A percentile compares a stretch with the other conserved stretches of the same genome.
Evolutionary conservation across 2,329 filamentous ascomycete species (phyloP).

Genomic region (Polytolypa hystricis): DNA sequence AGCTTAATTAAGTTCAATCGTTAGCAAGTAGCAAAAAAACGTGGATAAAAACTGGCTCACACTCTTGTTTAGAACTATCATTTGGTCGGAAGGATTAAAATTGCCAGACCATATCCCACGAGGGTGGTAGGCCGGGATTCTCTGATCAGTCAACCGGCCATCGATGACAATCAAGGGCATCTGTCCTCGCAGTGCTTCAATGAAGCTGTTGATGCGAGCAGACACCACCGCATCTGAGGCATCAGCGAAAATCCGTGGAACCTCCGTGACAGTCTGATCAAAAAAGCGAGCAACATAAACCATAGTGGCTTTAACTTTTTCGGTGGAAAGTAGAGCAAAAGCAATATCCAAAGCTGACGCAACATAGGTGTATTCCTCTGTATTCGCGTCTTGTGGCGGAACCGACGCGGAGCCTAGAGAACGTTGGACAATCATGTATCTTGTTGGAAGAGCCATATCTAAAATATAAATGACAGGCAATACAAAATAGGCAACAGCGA

Average conservation of each 20-base stretch:
- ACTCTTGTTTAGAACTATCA: not conserved
- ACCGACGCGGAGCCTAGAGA: not conserved
- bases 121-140: not conserved
- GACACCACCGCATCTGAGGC: not conserved
- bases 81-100: not conserved
- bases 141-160: not conserved
- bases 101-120: not conserved
- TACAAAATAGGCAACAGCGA: not conserved
- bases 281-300: not conserved
- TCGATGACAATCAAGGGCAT: conserved; percentile 2
- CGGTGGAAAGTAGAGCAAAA: not conserved
- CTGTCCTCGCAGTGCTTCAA: not conserved
- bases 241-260: not conserved
- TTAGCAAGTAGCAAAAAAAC: not conserved
- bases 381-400: not conserved
- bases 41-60: not conserved
- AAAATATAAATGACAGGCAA: not conserved
- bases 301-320: not conserved
- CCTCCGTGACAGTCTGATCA: not conserved
- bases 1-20: not conserved
- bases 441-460: not conserved
- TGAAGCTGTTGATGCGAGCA: not conserved
- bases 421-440: not conserved
- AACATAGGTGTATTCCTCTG: conserved; percentile 1
- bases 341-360: conserved; percentile 1